Evolutionary conservation across 495 filamentous ascomycete species (phyloP).

Genomic region (Neurospora terricola): DNA sequence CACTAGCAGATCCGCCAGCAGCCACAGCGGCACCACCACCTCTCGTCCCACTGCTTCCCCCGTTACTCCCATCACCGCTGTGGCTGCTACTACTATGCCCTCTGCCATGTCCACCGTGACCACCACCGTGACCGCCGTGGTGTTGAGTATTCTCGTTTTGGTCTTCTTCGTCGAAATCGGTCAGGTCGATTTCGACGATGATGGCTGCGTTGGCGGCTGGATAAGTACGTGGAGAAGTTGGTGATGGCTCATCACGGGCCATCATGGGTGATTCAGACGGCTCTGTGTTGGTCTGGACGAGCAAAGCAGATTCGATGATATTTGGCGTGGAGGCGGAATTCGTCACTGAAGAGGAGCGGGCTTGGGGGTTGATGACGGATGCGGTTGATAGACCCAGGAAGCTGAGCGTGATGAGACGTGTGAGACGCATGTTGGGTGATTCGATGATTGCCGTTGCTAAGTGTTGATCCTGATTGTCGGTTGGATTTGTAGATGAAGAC

Average conservation of each 20-base stretch:
- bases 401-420: not conserved
- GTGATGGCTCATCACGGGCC: not conserved
- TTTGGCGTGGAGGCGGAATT: not conserved
- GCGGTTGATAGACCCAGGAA: not conserved
- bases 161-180: not conserved
- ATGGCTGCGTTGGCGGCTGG: not conserved
- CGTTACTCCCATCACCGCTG: not conserved
- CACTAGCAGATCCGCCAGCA: not conserved
- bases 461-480: not conserved
- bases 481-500: not conserved
- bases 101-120: not conserved
- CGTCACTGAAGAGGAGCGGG: not conserved
- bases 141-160: not conserved
- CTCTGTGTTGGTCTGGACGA: fast-evolving
- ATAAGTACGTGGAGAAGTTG: not conserved
- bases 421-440: not conserved
- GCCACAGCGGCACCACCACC: not conserved
- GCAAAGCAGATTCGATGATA: not conserved
- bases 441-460: fast-evolving
- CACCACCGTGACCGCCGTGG: not conserved
- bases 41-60: not conserved
- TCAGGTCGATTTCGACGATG: not conserved
- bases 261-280: not conserved
- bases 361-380: not conserved
- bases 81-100: not conserved